These are phyloP conservation scores for Pythium apleroticum DNA, from an alignment of 352 stramenopile species.

Conservation along the genomic window DNA sequence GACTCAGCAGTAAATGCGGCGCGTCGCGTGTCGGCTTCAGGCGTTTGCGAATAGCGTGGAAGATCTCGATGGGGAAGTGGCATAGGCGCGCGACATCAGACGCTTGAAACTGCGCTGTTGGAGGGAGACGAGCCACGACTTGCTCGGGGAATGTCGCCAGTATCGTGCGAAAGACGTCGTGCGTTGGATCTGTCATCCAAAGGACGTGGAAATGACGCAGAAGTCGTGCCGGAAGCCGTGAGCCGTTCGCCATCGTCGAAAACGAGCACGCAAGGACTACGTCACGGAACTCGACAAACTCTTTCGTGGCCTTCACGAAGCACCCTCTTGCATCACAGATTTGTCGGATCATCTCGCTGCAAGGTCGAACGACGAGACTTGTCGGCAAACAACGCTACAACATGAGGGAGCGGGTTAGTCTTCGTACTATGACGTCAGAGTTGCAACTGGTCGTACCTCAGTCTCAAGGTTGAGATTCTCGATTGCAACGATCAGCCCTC, in stretches of 20 bases:
- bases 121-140: constrained; percentile 33
- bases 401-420: not conserved
- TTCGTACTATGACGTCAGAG: not conserved
- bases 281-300: constrained; percentile 61
- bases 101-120: not conserved
- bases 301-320: constrained; percentile 50
- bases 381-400: not conserved
- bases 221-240: constrained; percentile 38
- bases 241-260: constrained; percentile 43
- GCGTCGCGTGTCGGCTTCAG: constrained; percentile 32
- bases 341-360: constrained; percentile 62
- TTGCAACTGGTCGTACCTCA: constrained; percentile 29
- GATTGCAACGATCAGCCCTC: constrained; percentile 41
- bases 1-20: constrained; percentile 45
- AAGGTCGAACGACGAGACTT: constrained; percentile 18
- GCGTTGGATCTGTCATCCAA: constrained; percentile 42
- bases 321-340: constrained; percentile 53
- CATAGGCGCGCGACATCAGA: constrained; percentile 28
- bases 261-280: constrained; percentile 47
- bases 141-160: constrained; percentile 41
- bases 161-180: constrained; percentile 39
- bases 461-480: constrained; percentile 65
- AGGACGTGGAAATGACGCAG: constrained; percentile 70
- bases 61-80: constrained; percentile 49
- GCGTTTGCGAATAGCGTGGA: constrained; percentile 22